Evolutionary conservation across 1,139 yeast species (phyloP), one percentile per base, ranked within the genome.

Genomic region (Sugiyamaella pinicola): DNA sequence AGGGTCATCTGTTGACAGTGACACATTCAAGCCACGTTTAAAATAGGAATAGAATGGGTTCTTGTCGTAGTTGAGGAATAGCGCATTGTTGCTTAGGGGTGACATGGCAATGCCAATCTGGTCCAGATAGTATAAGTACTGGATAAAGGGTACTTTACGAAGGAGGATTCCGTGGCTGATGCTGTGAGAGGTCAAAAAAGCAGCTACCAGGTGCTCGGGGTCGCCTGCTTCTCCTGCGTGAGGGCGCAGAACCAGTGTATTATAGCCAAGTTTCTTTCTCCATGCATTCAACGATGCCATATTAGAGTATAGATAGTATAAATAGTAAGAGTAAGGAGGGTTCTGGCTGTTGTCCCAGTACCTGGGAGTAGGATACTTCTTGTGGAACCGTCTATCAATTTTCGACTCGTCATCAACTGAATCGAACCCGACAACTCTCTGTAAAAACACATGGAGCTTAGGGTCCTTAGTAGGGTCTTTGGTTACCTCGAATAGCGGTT

Each of bases 151-250:
- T 47, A 93, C 81, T 70, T 95, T 95, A 70, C 99, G 82, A 63
- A 95, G 76, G 56, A 91, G 72, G 57, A 95, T 95, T 55, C 99
- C 99, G 67, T 95, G 99, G 42, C 96, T 88, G 58, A 93, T 95
- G 51, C 95, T 88, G 65, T 93, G 95, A 0, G 97, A 84, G 0
- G 95, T 83, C 64, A 95, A 73, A 65, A 87, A 95, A 0, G 99
- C 95, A 53, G 93, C 80, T 42, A 91, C 89, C 67, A 95, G 78
- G 73, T 95, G 99, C 64, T 91, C 98, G 1, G 99, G 97, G 65
- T 95, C 98, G 52, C 99, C 99, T 4, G 99, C 99, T 71, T 95
- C 99, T 59, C 99, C 99, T 64, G 96, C 88, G 69, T 95, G 99
- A 1, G 99, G 99, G 64, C 99, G 81, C 62, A 95, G 75, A 17